Evolutionary conservation across 768 basidiomycete species (phyloP).

Genomic region (Rhizopogon sp.): DNA sequence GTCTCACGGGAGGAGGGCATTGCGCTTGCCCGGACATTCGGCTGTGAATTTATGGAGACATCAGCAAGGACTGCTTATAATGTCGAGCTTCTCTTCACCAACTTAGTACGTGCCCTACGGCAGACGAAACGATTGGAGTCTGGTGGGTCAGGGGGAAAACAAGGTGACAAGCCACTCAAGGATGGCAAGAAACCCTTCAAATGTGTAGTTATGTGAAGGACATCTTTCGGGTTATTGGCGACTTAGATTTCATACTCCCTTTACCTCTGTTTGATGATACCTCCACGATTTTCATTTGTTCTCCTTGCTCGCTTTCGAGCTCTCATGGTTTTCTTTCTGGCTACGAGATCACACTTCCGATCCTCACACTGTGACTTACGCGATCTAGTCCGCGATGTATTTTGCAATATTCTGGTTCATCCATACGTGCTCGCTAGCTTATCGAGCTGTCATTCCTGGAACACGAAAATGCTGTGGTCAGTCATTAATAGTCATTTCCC

Average conservation of each 20-base stretch:
- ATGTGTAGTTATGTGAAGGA: constrained; percentile 79
- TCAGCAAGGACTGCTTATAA: constrained; percentile 94
- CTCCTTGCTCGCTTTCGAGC: constrained; percentile 18
- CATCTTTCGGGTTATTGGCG: constrained; percentile 55
- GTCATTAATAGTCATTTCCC: background rate
- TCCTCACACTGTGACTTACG: constrained; percentile 34
- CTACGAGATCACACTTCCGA: constrained; percentile 26
- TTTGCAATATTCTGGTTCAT: constrained; percentile 19
- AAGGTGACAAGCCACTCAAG: constrained; percentile 36
- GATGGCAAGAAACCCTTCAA: constrained; percentile 45
- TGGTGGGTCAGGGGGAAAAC: constrained; percentile 39
- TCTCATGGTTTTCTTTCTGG: constrained; percentile 25
- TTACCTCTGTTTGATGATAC: constrained; percentile 82
- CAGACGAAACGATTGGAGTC: constrained; percentile 52
- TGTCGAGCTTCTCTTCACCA: constrained; percentile 87
- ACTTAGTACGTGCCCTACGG: constrained; percentile 79
- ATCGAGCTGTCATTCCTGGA: background rate
- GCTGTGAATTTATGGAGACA: constrained; percentile 94
- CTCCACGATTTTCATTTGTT: constrained; percentile 37
- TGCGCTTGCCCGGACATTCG: constrained; percentile 74
- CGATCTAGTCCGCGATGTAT: constrained; percentile 35
- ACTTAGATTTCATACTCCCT: constrained; percentile 63
- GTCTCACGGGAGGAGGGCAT: constrained; percentile 89
- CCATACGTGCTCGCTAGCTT: background rate
- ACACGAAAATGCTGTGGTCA: background rate